These are phyloP conservation scores for Athelia psychrophila DNA, from an alignment of 1,284 basidiomycete genomes.

Conservation along the genomic window DNA sequence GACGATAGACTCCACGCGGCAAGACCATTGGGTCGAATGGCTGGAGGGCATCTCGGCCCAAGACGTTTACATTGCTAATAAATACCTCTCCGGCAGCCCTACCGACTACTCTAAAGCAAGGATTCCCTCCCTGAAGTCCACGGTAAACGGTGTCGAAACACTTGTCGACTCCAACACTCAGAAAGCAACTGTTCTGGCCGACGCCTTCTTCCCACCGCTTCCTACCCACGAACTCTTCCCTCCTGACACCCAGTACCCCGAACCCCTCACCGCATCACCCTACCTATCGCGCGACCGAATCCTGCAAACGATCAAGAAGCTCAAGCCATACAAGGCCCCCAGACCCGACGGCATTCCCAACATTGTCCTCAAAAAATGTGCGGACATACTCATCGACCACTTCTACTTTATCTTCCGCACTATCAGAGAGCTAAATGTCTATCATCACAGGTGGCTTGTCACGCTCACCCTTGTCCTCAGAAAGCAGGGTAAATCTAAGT, in stretches of 20 bases:
- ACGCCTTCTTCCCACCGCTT: neutral
- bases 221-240: neutral
- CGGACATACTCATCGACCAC: constrained; percentile 19
- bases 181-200: neutral
- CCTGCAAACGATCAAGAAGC: neutral
- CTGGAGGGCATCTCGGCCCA: neutral
- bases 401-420: constrained; percentile 28
- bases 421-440: constrained; percentile 21
- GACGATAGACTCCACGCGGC: neutral
- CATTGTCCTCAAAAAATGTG: constrained; percentile 24
- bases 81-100: neutral
- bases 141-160: neutral
- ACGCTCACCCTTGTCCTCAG: constrained; percentile 31
- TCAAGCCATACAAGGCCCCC: constrained; percentile 31
- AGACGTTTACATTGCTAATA: neutral
- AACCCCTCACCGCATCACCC: too few species aligned
- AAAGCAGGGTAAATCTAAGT: constrained; percentile 36
- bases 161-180: neutral
- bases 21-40: neutral
- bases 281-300: too few species aligned
- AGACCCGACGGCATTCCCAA: constrained; percentile 34
- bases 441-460: constrained; percentile 28
- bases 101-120: neutral
- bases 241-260: neutral
- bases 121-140: neutral